Percentiles rank a stretch among this genome's conserved stretches.
phyloP scores from a whole-genome alignment of 2,329 filamentous ascomycete genomes.

The Alternaria viburni region DNA sequence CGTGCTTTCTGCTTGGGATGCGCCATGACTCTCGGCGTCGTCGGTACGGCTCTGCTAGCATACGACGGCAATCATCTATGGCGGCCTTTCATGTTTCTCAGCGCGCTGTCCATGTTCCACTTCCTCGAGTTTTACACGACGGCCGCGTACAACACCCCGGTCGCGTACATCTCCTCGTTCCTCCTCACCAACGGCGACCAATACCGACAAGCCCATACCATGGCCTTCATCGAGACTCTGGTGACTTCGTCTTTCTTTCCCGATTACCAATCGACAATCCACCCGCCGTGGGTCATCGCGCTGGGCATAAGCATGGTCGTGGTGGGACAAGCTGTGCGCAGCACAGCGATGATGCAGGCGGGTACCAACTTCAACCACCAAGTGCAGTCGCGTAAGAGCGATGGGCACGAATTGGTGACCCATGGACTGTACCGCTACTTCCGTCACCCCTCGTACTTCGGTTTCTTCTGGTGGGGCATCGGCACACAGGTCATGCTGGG shows the following conservation, averaged over 20 bases:
- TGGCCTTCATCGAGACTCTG: conserved; percentile 76
- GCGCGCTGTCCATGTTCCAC: conserved; percentile 79
- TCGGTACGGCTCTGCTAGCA: conserved; percentile 36
- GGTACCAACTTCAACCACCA: conserved; percentile 89
- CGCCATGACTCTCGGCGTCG: conserved; percentile 42
- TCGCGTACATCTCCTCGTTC: conserved; percentile 76
- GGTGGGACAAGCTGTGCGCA: conserved; percentile 76
- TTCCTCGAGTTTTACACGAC: conserved; percentile 97
- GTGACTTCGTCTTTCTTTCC: conserved; percentile 65
- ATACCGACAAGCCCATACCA: conserved; percentile 82
- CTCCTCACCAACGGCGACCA: conserved; percentile 84
- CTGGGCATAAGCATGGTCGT: conserved; percentile 70
- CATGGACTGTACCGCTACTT: conserved; percentile 77
- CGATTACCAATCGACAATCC: conserved; percentile 51
- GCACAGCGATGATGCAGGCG: conserved; percentile 86
- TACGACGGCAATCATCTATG: conserved; percentile 56
- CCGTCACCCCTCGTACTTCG: conserved; percentile 93
- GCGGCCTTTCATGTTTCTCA: conserved; percentile 68
- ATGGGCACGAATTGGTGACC: conserved; percentile 81
- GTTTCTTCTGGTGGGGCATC: conserved; percentile 98
- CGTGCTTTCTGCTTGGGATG: conserved; percentile 55
- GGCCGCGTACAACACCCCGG: conserved; percentile 78
- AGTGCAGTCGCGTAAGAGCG: conserved; percentile 72
- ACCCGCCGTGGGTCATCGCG: conserved; percentile 46
- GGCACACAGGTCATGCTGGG: conserved; percentile 91